Percentiles rank a stretch among this genome's conserved stretches.
These are phyloP conservation scores for Nothophoma quercina DNA, from an alignment of 2,329 filamentous ascomycete species.

Conservation along the genomic window DNA sequence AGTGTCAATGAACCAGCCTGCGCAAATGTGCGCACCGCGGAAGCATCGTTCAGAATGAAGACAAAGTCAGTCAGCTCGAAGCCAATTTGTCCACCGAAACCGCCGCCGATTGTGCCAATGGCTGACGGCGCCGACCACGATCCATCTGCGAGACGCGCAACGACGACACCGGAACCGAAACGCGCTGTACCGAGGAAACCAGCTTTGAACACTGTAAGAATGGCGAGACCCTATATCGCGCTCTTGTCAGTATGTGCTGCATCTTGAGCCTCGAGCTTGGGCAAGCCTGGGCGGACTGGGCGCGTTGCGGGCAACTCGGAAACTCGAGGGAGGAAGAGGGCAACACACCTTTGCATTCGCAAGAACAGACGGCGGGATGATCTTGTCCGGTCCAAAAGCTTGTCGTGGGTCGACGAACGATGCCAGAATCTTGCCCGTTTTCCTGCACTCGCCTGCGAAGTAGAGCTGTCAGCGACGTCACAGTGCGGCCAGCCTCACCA, in stretches of 20 bases:
- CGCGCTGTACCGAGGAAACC: constrained; percentile 84
- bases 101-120: constrained; percentile 80
- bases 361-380: constrained; percentile 90
- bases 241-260: constrained; percentile 9
- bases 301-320: constrained; percentile 8
- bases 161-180: constrained; percentile 82
- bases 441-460: constrained; percentile 87
- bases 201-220: constrained; percentile 86
- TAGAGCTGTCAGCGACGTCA: constrained; percentile 46
- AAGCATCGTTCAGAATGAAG: constrained; percentile 94
- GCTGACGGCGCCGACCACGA: constrained; percentile 83
- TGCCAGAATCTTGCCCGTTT: constrained; percentile 92
- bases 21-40: constrained; percentile 90
- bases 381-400: constrained; percentile 93
- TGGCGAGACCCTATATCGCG: constrained; percentile 72
- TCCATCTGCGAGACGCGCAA: constrained; percentile 79
- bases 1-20: constrained; percentile 91
- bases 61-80: constrained; percentile 94
- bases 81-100: constrained; percentile 85
- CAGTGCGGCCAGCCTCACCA: constrained; percentile 10
- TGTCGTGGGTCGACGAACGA: constrained; percentile 95
- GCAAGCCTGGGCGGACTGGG: constrained; percentile 14
- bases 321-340: constrained; percentile 8
- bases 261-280: constrained; percentile 1
- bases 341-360: constrained; percentile 81